A percentile compares a stretch with the other conserved stretches of the same genome.
Evolutionary conservation across 129 eudicot genomes (phyloP).

Genomic region (Escallonia herrerae): DNA sequence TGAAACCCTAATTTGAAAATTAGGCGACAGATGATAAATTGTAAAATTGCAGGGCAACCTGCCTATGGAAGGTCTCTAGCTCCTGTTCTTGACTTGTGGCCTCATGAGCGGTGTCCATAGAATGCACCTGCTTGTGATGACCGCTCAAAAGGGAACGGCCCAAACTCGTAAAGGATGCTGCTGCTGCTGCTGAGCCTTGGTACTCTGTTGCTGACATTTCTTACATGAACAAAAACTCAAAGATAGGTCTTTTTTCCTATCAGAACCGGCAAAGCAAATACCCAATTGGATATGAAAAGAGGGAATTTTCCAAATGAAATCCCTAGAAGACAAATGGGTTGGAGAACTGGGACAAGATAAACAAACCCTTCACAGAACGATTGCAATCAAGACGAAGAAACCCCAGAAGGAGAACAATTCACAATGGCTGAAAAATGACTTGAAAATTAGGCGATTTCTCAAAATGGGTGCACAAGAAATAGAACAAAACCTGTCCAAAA

Average conservation of each 20-base stretch:
- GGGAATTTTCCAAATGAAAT: neutral
- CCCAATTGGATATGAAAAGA: neutral
- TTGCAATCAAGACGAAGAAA: no score
- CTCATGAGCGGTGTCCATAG: conserved; percentile 33
- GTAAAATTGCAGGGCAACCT: conserved; percentile 33
- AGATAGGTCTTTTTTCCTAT: neutral
- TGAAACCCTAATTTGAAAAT: no score
- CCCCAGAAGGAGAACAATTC: no score
- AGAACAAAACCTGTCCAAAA: no score
- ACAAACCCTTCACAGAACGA: neutral
- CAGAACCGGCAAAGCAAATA: neutral
- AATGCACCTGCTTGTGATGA: conserved; percentile 50
- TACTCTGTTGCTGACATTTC: conserved; percentile 12
- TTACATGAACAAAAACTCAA: neutral
- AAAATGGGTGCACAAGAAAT: no score
- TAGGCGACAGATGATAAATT: conserved; percentile 20
- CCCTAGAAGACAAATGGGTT: neutral
- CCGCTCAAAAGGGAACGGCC: conserved; percentile 45
- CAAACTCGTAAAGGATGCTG: conserved; percentile 9
- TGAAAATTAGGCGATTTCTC: no score
- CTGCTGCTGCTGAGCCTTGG: conserved; percentile 34
- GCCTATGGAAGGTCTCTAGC: conserved; percentile 42
- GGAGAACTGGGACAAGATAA: neutral
- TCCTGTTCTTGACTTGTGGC: conserved; percentile 30
- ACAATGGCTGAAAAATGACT: no score